Evolutionary conservation across 2,329 filamentous ascomycete genomes (phyloP).

Genomic region (Clathrospora elynae): DNA sequence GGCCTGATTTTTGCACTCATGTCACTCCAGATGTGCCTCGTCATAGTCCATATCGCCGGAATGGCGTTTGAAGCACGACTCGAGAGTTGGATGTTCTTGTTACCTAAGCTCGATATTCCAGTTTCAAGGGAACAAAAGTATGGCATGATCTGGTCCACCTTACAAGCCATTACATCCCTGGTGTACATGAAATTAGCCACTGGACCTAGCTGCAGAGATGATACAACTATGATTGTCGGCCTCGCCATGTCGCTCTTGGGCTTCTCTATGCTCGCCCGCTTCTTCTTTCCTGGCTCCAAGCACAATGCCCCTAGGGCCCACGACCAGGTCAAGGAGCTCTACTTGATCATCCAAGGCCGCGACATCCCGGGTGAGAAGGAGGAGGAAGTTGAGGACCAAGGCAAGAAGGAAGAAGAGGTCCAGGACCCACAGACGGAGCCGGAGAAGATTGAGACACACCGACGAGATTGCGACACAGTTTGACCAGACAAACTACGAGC

Average conservation of each 20-base stretch:
- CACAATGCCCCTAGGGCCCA: neutral
- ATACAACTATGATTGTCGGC: neutral
- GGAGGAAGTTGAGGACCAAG: neutral
- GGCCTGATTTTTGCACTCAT: neutral
- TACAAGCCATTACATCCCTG: too few relatives aligned
- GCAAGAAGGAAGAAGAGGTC: neutral
- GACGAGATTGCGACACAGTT: too few relatives aligned
- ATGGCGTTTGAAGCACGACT: too few relatives aligned
- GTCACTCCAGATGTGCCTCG: neutral
- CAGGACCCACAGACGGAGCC: too few relatives aligned
- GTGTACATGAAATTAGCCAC: too few relatives aligned
- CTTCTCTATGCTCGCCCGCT: constrained; percentile 2
- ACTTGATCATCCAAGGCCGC: neutral
- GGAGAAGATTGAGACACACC: too few relatives aligned
- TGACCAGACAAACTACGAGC: too few relatives aligned
- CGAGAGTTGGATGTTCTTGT: too few relatives aligned
- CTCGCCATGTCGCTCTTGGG: neutral
- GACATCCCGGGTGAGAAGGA: neutral
- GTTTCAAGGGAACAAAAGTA: too few relatives aligned
- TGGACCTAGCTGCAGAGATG: neutral
- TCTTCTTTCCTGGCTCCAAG: neutral
- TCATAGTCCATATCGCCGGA: too few relatives aligned
- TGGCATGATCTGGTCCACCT: too few relatives aligned
- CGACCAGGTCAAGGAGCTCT: constrained; percentile 4
- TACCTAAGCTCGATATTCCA: too few relatives aligned